A percentile compares a stretch with the other conserved stretches of the same genome.
phyloP scores from a whole-genome alignment of 2,329 filamentous ascomycete genomes.

The Claviceps africana region DNA sequence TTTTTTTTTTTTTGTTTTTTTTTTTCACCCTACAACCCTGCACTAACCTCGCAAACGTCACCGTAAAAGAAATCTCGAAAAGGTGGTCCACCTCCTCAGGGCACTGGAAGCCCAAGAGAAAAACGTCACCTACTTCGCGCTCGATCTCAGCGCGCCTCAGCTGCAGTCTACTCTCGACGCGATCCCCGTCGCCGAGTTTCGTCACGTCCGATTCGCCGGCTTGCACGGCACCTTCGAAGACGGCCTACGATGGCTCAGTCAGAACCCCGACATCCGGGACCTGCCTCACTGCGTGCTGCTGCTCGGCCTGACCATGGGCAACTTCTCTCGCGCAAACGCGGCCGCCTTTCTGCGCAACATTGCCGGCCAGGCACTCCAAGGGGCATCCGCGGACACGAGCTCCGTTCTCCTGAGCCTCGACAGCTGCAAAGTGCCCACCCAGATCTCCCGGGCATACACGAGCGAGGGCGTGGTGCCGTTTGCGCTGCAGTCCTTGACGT shows the following conservation, averaged over 20 bases:
- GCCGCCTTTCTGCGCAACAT: neutral
- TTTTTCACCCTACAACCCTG: neutral
- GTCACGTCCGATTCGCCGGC: neutral
- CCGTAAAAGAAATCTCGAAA: neutral
- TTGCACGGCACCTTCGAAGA: slow-evolving; percentile 1
- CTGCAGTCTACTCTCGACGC: neutral
- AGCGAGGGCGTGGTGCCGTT: slow-evolving; percentile 1
- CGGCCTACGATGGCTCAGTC: neutral
- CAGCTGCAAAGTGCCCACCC: neutral
- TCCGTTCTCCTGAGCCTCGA: neutral
- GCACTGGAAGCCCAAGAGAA: neutral
- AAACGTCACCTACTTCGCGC: neutral
- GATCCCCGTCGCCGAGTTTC: neutral
- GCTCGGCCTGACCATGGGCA: neutral
- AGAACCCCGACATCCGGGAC: neutral
- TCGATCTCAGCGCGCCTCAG: neutral
- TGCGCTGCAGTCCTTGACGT: neutral
- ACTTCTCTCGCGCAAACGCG: neutral
- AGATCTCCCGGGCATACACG: neutral
- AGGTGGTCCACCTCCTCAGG: neutral
- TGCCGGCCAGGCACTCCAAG: neutral
- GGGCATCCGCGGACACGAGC: neutral
- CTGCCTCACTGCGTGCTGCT: slow-evolving; percentile 1
- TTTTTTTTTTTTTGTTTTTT: neutral
- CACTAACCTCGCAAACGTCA: neutral